Conservation (phyloP, 805 yeast species). For the Cyberlindnera galapagoensis region DNA sequence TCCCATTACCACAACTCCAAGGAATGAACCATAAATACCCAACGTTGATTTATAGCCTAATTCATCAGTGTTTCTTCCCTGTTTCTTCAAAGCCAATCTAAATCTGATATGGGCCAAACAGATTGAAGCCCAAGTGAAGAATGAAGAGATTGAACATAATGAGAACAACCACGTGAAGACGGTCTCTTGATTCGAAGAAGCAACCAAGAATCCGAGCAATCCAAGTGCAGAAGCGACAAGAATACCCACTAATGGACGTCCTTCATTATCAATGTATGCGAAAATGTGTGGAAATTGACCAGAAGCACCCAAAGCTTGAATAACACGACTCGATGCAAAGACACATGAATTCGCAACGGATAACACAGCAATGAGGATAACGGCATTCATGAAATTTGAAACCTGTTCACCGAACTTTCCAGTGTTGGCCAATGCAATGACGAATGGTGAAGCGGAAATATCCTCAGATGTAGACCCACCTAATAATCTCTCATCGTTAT, state of each 20-base stretch:
- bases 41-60: constrained; percentile 57
- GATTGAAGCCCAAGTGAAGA: constrained; percentile 61
- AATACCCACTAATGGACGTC: constrained; percentile 62
- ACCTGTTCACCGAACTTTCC: constrained; percentile 56
- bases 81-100: constrained; percentile 53
- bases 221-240: constrained; percentile 46
- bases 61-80: constrained; percentile 65
- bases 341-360: constrained; percentile 71
- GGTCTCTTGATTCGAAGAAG: constrained; percentile 40
- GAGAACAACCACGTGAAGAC: constrained; percentile 65
- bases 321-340: constrained; percentile 61
- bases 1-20: constrained; percentile 50
- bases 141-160: constrained; percentile 51
- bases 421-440: constrained; percentile 59
- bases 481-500: constrained; percentile 40
- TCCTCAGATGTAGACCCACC: constrained; percentile 44
- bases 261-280: constrained; percentile 58
- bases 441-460: constrained; percentile 76
- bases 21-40: constrained; percentile 62
- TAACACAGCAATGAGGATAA: constrained; percentile 59
- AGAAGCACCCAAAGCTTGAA: constrained; percentile 56
- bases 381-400: constrained; percentile 60
- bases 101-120: constrained; percentile 56
- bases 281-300: constrained; percentile 55
- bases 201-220: constrained; percentile 50